phyloP scores from a whole-genome alignment of 2,329 filamentous ascomycete genomes.

The Podosphaera leucotricha region DNA sequence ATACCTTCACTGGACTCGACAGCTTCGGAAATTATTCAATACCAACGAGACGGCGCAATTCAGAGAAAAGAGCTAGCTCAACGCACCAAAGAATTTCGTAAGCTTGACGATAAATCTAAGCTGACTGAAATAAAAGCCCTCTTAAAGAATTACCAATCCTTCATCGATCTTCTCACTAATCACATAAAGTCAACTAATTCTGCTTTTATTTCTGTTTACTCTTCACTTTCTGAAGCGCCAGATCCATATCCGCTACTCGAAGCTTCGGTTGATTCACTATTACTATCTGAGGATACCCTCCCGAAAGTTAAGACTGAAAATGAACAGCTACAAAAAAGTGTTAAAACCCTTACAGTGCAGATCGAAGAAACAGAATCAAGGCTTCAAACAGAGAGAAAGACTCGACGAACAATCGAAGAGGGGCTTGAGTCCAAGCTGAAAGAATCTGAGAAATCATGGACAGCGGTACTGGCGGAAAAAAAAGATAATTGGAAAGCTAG shows the following conservation, averaged over 20 bases:
- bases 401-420: constrained; percentile 53
- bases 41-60: constrained; percentile 85
- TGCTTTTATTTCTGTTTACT: constrained; percentile 80
- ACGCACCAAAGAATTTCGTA: constrained; percentile 95
- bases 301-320: constrained; percentile 82
- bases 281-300: constrained; percentile 76
- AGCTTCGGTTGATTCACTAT: constrained; percentile 82
- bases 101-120: constrained; percentile 73
- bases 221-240: constrained; percentile 78
- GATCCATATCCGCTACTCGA: constrained; percentile 93
- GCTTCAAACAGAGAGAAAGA: constrained; percentile 52
- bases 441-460: constrained; percentile 78
- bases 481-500: constrained; percentile 91
- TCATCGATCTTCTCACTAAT: constrained; percentile 88
- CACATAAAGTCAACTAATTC: constrained; percentile 89
- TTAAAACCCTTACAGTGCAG: constrained; percentile 52
- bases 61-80: constrained; percentile 95
- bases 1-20: constrained; percentile 73
- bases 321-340: constrained; percentile 56
- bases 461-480: constrained; percentile 74
- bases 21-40: constrained; percentile 81
- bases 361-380: constrained; percentile 62
- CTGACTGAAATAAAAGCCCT: constrained; percentile 71
- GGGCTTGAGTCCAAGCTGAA: constrained; percentile 59
- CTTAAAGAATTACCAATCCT: constrained; percentile 90